Conservation (phyloP, 192 early-diverging fungal species). For the Umbelopsis sp. region DNA sequence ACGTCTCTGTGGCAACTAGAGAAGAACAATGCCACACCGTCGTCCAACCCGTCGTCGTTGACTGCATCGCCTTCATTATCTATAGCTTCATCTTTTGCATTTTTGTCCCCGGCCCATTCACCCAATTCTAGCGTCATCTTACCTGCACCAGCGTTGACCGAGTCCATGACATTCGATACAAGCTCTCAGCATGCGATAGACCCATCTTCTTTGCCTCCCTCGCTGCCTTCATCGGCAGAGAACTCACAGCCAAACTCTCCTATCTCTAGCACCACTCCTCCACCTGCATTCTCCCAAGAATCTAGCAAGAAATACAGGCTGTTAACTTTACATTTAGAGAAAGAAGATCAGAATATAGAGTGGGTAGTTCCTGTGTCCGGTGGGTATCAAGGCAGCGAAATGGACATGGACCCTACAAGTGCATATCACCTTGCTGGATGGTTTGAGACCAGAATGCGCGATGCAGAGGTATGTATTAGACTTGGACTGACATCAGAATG, state of each 20-base stretch:
- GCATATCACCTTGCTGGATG: slow-evolving; percentile 35
- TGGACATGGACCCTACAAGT: slow-evolving; percentile 40
- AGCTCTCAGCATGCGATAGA: slow-evolving; percentile 14
- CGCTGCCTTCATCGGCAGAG: slow-evolving; percentile 11
- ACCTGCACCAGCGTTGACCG: slow-evolving; percentile 28
- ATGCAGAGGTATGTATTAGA: slow-evolving; percentile 30
- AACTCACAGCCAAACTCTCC: slow-evolving; percentile 26
- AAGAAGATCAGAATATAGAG: slow-evolving; percentile 29
- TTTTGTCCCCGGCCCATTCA: slow-evolving; percentile 36
- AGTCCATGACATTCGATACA: slow-evolving; percentile 13
- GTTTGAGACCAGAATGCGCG: slow-evolving; percentile 35
- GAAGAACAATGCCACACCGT: slow-evolving; percentile 31
- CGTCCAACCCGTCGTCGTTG: slow-evolving; percentile 33
- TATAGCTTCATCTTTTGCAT: slow-evolving; percentile 41
- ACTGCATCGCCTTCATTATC: slow-evolving; percentile 42
- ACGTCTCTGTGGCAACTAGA: slow-evolving; percentile 43
- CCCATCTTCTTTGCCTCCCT: slow-evolving; percentile 15
- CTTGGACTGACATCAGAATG: too few relatives aligned
- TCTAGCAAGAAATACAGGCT: slow-evolving; percentile 25
- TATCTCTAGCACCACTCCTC: slow-evolving; percentile 7
- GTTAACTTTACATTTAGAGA: slow-evolving; percentile 43
- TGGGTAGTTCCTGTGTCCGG: slow-evolving; percentile 39
- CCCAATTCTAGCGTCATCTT: slow-evolving; percentile 40
- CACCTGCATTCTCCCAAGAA: slow-evolving; percentile 2
- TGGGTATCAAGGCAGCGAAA: background rate